Evolutionary conservation across 108 stramenopile genomes (phyloP).

Genomic region (Discostella stelligeroides): DNA sequence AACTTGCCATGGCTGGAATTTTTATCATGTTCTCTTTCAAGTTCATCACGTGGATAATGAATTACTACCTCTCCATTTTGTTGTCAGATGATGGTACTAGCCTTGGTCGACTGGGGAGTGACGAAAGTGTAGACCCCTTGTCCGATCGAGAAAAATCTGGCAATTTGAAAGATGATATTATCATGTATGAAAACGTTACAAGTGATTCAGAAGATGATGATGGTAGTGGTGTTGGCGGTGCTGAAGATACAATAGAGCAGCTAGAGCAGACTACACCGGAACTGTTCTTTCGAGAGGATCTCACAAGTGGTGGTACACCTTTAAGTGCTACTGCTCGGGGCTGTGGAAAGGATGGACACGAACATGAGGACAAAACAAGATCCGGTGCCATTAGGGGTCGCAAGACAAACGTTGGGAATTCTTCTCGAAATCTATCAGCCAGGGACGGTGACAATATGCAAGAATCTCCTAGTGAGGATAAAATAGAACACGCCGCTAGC

Average conservation of each 20-base stretch:
- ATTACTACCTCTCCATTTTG: too few species aligned
- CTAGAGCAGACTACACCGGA: neutral
- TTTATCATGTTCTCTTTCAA: too few species aligned
- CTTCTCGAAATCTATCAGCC: conserved; percentile 2
- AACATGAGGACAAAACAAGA: neutral
- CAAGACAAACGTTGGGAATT: neutral
- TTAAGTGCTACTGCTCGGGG: too few species aligned
- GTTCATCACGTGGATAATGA: too few species aligned
- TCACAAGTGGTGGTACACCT: conserved; percentile 9
- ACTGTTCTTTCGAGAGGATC: conserved; percentile 7
- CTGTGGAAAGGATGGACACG: neutral
- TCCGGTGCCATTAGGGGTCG: neutral
- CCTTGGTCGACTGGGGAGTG: too few species aligned
- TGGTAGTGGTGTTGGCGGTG: neutral
- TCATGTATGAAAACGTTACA: conserved; percentile 8
- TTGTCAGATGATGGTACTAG: too few species aligned
- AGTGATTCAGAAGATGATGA: conserved; percentile 4
- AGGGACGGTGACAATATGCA: conserved; percentile 38
- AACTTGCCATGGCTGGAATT: too few species aligned
- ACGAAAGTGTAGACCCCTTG: too few species aligned
- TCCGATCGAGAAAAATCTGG: too few species aligned
- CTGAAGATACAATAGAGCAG: too few species aligned
- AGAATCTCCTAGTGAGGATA: conserved; percentile 40
- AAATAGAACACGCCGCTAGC: conserved; percentile 21
- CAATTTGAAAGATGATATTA: conserved; percentile 13